A percentile compares a stretch with the other conserved stretches of the same genome.
Evolutionary conservation across 805 yeast species (phyloP).

Genomic region (Candida montana): DNA sequence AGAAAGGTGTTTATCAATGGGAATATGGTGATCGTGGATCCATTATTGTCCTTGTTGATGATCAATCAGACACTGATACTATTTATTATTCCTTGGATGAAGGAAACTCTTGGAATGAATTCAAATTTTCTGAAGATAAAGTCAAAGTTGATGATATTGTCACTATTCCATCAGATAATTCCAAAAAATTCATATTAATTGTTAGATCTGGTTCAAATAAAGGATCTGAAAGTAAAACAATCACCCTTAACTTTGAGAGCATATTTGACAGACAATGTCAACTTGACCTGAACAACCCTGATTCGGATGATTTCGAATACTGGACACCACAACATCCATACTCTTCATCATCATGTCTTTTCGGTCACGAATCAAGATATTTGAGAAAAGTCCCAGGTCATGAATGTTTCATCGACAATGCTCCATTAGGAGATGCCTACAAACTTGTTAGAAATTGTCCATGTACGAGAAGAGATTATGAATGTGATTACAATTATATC

Average conservation of each 20-base stretch:
- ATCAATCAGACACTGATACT: slow-evolving; percentile 48
- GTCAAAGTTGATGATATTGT: slow-evolving; percentile 66
- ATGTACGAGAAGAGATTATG: slow-evolving; percentile 84
- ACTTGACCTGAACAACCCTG: slow-evolving; percentile 39
- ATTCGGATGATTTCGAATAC: slow-evolving; percentile 53
- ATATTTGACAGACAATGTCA: slow-evolving; percentile 50
- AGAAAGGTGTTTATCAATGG: slow-evolving; percentile 78
- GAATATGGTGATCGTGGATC: slow-evolving; percentile 96
- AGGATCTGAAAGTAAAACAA: slow-evolving; percentile 41
- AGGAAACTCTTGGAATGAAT: slow-evolving; percentile 72
- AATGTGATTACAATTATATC: slow-evolving; percentile 85
- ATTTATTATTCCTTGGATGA: slow-evolving; percentile 69
- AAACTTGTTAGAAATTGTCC: slow-evolving; percentile 61
- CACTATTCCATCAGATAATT: slow-evolving; percentile 87
- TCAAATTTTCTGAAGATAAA: slow-evolving; percentile 51
- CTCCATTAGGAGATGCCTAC: slow-evolving; percentile 52
- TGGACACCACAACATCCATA: slow-evolving; percentile 57
- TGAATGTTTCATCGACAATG: slow-evolving; percentile 57
- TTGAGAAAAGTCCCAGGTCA: slow-evolving; percentile 50
- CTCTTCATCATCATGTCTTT: slow-evolving; percentile 48
- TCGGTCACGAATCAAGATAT: slow-evolving; percentile 67
- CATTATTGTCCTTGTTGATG: slow-evolving; percentile 65
- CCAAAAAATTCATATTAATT: slow-evolving; percentile 68
- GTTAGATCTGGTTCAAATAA: slow-evolving; percentile 39
- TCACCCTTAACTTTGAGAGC: slow-evolving; percentile 51